Conservation (phyloP, 2,329 filamentous ascomycete genomes). For the Colletotrichum eremochloae region DNA sequence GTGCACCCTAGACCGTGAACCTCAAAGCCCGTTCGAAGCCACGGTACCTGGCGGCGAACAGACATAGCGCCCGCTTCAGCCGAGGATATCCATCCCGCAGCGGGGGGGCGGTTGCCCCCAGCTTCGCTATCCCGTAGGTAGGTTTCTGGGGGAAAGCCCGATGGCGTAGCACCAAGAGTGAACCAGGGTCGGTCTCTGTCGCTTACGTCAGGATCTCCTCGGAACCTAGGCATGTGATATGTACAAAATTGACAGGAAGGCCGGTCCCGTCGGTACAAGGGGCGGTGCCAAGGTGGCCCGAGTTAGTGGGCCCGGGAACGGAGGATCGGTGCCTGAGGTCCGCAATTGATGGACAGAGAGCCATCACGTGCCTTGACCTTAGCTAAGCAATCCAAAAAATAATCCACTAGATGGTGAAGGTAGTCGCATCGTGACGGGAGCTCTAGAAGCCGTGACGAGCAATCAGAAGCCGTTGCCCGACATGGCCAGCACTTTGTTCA, state of each 20-base stretch:
- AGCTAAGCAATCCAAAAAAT: conserved; percentile 34
- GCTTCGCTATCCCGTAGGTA: conserved; percentile 5
- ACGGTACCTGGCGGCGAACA: conserved; percentile 39
- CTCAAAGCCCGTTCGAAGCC: conserved; percentile 40
- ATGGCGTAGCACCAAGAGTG: conserved; percentile 10
- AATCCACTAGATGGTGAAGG: conserved; percentile 4
- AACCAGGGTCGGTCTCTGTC: conserved; percentile 32
- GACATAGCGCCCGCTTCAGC: conserved; percentile 41
- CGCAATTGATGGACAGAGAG: rapidly evolving
- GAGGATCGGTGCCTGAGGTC: conserved; percentile 22
- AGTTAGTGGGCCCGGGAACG: conserved; percentile 36
- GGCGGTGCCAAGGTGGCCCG: conserved; percentile 26
- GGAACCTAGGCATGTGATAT: conserved; percentile 36
- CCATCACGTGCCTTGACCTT: neutral
- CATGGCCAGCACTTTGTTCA: conserved; percentile 54
- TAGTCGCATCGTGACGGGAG: conserved; percentile 17
- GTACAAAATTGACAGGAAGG: neutral
- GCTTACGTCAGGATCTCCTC: conserved; percentile 39
- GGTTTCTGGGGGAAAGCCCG: conserved; percentile 32
- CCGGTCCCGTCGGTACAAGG: conserved; percentile 27
- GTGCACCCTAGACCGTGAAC: conserved; percentile 40
- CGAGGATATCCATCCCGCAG: conserved; percentile 47
- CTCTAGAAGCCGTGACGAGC: conserved; percentile 19
- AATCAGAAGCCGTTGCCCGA: conserved; percentile 26
- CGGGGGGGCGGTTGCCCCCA: conserved; percentile 19